phyloP scores from a whole-genome alignment of 148 eudicot species.

The Fagopyrum tataricum region DNA sequence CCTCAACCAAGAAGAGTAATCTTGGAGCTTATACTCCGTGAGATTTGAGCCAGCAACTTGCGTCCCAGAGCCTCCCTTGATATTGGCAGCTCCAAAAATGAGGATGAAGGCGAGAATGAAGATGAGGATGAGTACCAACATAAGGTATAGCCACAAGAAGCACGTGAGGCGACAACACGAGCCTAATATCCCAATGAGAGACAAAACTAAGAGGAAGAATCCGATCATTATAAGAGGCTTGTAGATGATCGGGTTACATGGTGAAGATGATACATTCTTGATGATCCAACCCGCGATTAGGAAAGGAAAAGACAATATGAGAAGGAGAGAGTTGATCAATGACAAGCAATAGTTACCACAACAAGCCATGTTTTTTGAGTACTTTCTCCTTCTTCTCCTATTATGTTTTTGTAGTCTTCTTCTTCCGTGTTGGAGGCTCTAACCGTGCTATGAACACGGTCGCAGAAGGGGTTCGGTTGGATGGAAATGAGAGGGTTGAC shows the following conservation, averaged over 20 bases:
- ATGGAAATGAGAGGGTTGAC: not conserved
- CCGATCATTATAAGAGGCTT: conserved; percentile 33
- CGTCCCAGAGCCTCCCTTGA: conserved; percentile 19
- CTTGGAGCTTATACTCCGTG: conserved; percentile 24
- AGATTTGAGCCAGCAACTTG: conserved; percentile 13
- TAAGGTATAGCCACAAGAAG: conserved; percentile 28
- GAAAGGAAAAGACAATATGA: conserved; percentile 30
- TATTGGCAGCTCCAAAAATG: conserved; percentile 23
- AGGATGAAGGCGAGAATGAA: conserved; percentile 19
- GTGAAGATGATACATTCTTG: conserved; percentile 21
- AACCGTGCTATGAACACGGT: no score
- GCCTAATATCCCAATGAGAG: conserved; percentile 30
- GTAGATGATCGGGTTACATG: conserved; percentile 40
- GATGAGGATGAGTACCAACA: conserved; percentile 21
- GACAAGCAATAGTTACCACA: not conserved
- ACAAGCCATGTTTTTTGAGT: not conserved
- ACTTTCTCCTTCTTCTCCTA: not conserved
- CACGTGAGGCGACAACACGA: conserved; percentile 22
- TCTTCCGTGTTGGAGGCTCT: no score
- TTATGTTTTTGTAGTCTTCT: no score
- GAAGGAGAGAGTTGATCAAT: conserved; percentile 25
- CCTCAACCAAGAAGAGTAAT: conserved; percentile 31
- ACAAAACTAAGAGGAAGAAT: conserved; percentile 18
- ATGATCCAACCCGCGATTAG: conserved; percentile 27
- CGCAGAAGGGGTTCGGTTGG: no score